Evolutionary conservation across 192 early-diverging fungal genomes (phyloP), one percentile per base, ranked within the genome.

Genomic region (Backusella macrospora): DNA sequence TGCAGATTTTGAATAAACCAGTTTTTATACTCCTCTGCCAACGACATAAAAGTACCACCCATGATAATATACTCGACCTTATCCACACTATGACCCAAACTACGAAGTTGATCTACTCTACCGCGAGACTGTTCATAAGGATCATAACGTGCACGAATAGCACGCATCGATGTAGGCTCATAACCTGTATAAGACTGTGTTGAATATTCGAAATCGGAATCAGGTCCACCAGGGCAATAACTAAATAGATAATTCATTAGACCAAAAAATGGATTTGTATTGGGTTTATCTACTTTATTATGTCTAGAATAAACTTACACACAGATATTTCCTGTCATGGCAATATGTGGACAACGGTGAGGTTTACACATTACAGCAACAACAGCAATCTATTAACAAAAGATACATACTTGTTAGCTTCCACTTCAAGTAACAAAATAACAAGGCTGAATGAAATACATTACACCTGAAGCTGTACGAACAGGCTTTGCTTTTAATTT

Each of bases 171-270:
- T 3, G 98, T 99, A 5, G 98, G 98, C 78, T 99, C 98, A 82
- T 99, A 99, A 39, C 98, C 98, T 26, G 98, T 99, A 73, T 99
- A 99, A n/a, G 97, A 99, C 81, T 99, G 98, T 59, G 98, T 99
- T 52, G 96, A 97, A 83, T 99, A 99, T 83, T 99, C 98, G 79
- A 99, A 99, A 80, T 99, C 98, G 6, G 96, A 98, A 78, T 99
- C 98, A 4, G 98, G 98, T 0, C 98, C 98, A 63, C 97, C 97
- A 18, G 97, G 97, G 74, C 97, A 96, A 82, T 97, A 93, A 15
- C 89, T 91, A 73, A 16, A 65, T 38, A n/a, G 2, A 34, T 2
- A 34, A 34, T 1, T 34, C 0, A 34, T 34, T 23, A 38, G 38
- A 16, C 26, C 46, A 44, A 69, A 68, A 39, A 23, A n/a, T n/a